Conservation (phyloP, 1,139 yeast species). For the Magnusiomyces magnusii region DNA sequence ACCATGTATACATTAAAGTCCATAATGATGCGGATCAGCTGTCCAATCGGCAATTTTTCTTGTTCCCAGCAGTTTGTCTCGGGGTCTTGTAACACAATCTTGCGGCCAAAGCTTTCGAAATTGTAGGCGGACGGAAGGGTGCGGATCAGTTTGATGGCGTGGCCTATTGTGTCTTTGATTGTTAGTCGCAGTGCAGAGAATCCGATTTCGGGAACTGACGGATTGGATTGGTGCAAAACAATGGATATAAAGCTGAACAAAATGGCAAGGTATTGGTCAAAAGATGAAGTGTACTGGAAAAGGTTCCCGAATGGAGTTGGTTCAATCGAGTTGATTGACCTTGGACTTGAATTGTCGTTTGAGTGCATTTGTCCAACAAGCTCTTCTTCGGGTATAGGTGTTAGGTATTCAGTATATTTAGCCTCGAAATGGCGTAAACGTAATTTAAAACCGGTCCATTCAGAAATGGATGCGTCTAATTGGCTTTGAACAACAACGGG, state of each 20-base stretch:
- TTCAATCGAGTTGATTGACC: not conserved
- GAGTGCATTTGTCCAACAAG: not conserved
- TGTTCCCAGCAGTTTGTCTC: not conserved
- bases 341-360: not conserved
- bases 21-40: conserved; percentile 6
- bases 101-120: not conserved
- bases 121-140: not conserved
- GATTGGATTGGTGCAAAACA: not conserved
- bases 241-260: not conserved
- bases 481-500: not conserved
- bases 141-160: not conserved
- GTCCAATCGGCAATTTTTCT: conserved; percentile 6
- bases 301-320: not conserved
- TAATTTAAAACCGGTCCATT: not conserved
- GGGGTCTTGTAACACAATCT: not conserved
- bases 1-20: conserved; percentile 11
- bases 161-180: not conserved
- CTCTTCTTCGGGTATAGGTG: not conserved
- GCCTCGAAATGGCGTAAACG: not conserved
- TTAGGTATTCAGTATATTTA: not conserved
- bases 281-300: not conserved
- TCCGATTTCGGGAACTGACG: not conserved
- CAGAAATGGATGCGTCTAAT: not conserved
- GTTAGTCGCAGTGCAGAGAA: not conserved
- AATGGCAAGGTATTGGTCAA: not conserved